Percentiles rank a stretch among this genome's conserved stretches.
phyloP scores from a whole-genome alignment of 306 rosid species.

The Vicia villosa region DNA sequence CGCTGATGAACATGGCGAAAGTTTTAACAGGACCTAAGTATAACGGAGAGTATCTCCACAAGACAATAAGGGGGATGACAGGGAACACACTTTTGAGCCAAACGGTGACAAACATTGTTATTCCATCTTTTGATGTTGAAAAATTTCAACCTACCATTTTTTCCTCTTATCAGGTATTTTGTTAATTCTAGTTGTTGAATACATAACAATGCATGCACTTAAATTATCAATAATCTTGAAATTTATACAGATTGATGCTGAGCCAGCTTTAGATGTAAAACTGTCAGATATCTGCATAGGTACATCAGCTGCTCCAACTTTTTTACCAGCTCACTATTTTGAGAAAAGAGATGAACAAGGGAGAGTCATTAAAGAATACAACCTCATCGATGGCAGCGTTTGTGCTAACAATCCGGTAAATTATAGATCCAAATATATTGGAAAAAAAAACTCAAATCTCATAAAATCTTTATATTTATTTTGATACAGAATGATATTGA shows the following conservation, averaged over 20 bases:
- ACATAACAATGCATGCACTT: neutral
- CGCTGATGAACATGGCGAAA: neutral
- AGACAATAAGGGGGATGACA: neutral
- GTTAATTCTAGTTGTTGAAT: neutral
- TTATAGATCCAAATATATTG: neutral
- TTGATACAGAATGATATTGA: too few species aligned
- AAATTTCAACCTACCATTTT: constrained; percentile 41
- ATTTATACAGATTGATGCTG: constrained; percentile 24
- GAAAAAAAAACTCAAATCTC: neutral
- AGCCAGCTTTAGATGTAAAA: too few species aligned
- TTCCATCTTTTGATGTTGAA: constrained; percentile 42
- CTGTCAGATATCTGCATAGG: too few species aligned
- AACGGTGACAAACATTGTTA: constrained; percentile 42
- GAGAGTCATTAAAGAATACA: constrained; percentile 21
- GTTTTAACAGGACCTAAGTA: constrained; percentile 40
- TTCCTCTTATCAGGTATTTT: constrained; percentile 38
- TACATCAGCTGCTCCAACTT: constrained; percentile 10
- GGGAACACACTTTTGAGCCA: constrained; percentile 31
- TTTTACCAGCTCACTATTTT: constrained; percentile 41
- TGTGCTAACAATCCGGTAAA: constrained; percentile 48
- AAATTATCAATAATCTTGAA: constrained; percentile 13
- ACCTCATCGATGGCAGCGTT: constrained; percentile 45
- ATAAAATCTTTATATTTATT: too few species aligned
- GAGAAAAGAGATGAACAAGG: constrained; percentile 34
- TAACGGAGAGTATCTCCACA: constrained; percentile 32